A percentile compares a stretch with the other conserved stretches of the same genome.
Conservation (phyloP, 2,329 filamentous ascomycete species). For the Helicocarpus griseus region DNA sequence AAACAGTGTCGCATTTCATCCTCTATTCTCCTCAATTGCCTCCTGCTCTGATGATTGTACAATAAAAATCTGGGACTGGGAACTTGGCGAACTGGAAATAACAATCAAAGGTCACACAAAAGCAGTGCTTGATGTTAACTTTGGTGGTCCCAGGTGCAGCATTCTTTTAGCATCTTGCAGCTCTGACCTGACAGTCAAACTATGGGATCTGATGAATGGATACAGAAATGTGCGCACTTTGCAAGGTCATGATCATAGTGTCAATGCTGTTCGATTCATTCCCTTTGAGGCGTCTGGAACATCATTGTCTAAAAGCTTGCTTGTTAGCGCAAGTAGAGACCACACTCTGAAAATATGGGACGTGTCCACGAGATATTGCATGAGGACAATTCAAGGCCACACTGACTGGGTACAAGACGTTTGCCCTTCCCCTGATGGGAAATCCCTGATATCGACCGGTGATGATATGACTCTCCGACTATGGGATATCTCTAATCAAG, state of each 20-base stretch:
- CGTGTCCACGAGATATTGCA: slow-evolving; percentile 73
- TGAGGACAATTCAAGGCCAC: slow-evolving; percentile 70
- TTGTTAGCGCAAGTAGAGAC: slow-evolving; percentile 73
- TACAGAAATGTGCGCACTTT: slow-evolving; percentile 82
- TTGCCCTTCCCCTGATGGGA: slow-evolving; percentile 63
- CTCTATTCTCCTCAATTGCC: slow-evolving; percentile 69
- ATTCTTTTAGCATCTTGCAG: slow-evolving; percentile 66
- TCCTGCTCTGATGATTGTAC: slow-evolving; percentile 76
- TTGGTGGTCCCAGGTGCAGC: slow-evolving; percentile 63
- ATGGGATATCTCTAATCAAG: slow-evolving; percentile 6
- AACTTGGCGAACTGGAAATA: slow-evolving; percentile 69
- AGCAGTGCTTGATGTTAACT: slow-evolving; percentile 70
- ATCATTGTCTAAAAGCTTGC: slow-evolving; percentile 58
- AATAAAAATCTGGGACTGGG: slow-evolving; percentile 89
- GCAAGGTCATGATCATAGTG: slow-evolving; percentile 77
- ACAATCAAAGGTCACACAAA: slow-evolving; percentile 79
- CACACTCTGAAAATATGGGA: slow-evolving; percentile 74
- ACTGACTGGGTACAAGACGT: slow-evolving; percentile 78
- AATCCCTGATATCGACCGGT: slow-evolving; percentile 66
- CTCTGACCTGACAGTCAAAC: slow-evolving; percentile 73
- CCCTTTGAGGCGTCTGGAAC: slow-evolving; percentile 63
- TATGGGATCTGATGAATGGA: slow-evolving; percentile 75
- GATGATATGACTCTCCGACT: slow-evolving; percentile 51
- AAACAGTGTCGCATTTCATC: slow-evolving; percentile 76
- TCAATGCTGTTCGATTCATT: slow-evolving; percentile 71